Evolutionary conservation across 1,139 yeast genomes (phyloP).

Genomic region (Protomyces gravidus): DNA sequence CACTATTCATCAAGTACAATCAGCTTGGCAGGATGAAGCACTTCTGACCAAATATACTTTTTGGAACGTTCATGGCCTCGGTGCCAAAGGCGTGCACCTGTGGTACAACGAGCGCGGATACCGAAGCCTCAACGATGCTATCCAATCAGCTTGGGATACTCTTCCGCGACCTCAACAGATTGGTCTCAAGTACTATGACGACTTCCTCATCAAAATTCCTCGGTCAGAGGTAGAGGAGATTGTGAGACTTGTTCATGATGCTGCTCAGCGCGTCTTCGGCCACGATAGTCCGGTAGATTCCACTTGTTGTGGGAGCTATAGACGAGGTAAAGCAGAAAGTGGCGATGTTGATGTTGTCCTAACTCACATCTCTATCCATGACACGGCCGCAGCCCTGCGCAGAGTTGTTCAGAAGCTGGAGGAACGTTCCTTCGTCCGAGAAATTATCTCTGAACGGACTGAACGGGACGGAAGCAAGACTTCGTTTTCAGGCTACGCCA

Average conservation of each 20-base stretch:
- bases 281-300: conserved; percentile 11
- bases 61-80: conserved; percentile 34
- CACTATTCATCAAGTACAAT: conserved; percentile 5
- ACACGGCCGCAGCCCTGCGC: neutral
- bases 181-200: conserved; percentile 33
- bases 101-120: conserved; percentile 31
- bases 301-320: conserved; percentile 33
- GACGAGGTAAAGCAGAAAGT: conserved; percentile 31
- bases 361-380: conserved; percentile 5
- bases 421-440: neutral
- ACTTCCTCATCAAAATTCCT: conserved; percentile 30
- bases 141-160: conserved; percentile 27
- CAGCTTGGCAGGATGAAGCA: conserved; percentile 24
- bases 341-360: conserved; percentile 34
- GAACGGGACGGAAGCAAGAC: conserved; percentile 11
- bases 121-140: conserved; percentile 21
- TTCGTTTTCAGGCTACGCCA: conserved; percentile 2
- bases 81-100: conserved; percentile 19
- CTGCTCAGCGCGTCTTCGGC: conserved; percentile 11
- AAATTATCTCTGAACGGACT: conserved; percentile 8
- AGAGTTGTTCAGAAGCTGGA: conserved; percentile 10
- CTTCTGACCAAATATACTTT: conserved; percentile 18
- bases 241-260: conserved; percentile 14
- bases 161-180: conserved; percentile 30
- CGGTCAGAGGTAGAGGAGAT: conserved; percentile 31